Base-by-base conservation (phyloP, 208 protist genomes). In the Crithidia brevicula region DNA sequence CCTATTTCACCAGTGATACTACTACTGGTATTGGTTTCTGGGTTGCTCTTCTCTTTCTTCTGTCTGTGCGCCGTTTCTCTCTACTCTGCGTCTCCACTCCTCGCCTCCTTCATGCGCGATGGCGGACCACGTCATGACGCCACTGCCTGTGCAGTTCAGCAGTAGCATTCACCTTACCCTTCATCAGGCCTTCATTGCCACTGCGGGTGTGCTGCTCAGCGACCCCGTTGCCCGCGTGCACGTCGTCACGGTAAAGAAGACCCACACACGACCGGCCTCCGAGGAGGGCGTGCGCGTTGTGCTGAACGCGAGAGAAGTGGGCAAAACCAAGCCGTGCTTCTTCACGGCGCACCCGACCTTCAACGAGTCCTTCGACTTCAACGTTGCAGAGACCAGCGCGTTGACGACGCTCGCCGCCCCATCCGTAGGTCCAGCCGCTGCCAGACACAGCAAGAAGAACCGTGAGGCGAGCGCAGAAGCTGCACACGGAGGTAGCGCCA, bases 181-280 rank as follows among this genome's bases (percentile, higher is more conserved):
- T 20, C 91, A 93, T 42, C 61, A 81, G 38, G 91, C 80, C 4
- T 93, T 91, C 60, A 76, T 96, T 42, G 63, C 82, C 11, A 80
- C 91, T 10, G 88, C 88, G 3, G 86, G 88, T 23, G 64, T 91
- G 36, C 70, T 94, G 13, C 85, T 93, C 57, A 82, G 82, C 58
- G 88, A 96, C 42, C 86, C 91, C 3, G 57, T 94, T 11, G 88
- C 85, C 1, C 74, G 77, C 11, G 80, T 93, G 10, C 79, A 84
- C 45, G 52, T 93, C n/a, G 70, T 91, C 16, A 92, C 86, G 6
- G 67, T 92, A 13, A 83, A 87, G 34, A 86, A 62, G 42, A 46
- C 58, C 45, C 70, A 51, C 27, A 58, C 73, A n/a, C 20, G 16
- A 42, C 47, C 43, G 47, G 31, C 53, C 34, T 25, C 47, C 18